A percentile compares a stretch with the other conserved stretches of the same genome.
phyloP scores from a whole-genome alignment of 768 basidiomycete genomes.

The Rhodotorula babjevae region DNA sequence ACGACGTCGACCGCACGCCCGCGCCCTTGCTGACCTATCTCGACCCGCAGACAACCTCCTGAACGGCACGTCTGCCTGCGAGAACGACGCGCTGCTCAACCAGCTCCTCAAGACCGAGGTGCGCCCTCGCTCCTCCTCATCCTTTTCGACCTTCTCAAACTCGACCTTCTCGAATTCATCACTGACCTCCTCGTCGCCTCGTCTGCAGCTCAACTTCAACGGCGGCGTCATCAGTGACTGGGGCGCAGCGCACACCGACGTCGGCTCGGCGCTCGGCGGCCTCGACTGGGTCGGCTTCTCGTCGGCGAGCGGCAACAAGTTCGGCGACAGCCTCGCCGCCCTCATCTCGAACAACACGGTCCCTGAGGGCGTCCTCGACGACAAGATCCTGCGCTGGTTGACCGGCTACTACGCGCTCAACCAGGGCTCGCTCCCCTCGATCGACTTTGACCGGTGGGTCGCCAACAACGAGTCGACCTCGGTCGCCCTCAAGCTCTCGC shows the following conservation, averaged over 20 bases:
- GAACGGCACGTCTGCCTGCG: conserved; percentile 54
- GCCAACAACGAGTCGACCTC: background rate
- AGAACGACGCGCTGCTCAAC: conserved; percentile 66
- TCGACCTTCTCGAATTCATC: too few relatives aligned
- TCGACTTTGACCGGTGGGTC: background rate
- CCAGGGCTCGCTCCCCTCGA: background rate
- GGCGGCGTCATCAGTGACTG: conserved; percentile 13
- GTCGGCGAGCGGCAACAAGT: background rate
- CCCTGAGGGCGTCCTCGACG: conserved; percentile 13
- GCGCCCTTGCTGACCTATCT: background rate
- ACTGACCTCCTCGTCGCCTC: too few relatives aligned
- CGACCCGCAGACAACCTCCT: background rate
- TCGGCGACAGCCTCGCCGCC: background rate
- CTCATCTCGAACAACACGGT: conserved; percentile 14
- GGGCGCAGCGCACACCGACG: background rate
- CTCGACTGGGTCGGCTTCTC: background rate
- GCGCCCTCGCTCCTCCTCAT: background rate
- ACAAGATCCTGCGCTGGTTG: conserved; percentile 25
- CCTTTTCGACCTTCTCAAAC: background rate
- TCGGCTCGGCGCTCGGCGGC: conserved; percentile 1
- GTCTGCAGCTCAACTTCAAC: background rate
- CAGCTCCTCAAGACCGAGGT: conserved; percentile 65
- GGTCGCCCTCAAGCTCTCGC: conserved; percentile 23
- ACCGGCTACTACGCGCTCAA: conserved; percentile 22
- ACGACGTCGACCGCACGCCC: too few relatives aligned